These are phyloP conservation scores for Lathyrus tuberosus DNA, from an alignment of 306 rosid genomes.

Conservation along the genomic window DNA sequence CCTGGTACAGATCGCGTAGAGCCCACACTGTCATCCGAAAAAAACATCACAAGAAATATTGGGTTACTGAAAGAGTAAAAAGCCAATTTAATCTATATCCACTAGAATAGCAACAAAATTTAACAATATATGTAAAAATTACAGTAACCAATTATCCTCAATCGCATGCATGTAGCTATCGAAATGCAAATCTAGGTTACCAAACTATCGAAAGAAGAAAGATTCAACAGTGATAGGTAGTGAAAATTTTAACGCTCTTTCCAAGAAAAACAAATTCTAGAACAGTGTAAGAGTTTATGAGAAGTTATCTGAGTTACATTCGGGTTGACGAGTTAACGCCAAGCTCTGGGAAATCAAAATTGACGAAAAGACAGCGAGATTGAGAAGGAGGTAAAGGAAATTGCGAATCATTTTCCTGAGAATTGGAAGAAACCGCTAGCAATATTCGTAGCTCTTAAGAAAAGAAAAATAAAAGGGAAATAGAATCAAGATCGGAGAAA, in stretches of 20 bases:
- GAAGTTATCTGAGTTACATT: conserved; percentile 51
- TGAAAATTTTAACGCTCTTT: too few relatives aligned
- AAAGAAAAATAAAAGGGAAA: conserved; percentile 6
- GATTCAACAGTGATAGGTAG: neutral
- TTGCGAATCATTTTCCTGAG: conserved; percentile 44
- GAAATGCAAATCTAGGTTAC: conserved; percentile 7
- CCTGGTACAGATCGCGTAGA: conserved; percentile 65
- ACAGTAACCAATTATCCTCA: neutral
- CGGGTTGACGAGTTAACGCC: conserved; percentile 53
- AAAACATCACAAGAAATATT: conserved; percentile 7
- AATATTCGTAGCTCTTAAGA: neutral
- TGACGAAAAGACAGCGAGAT: conserved; percentile 47
- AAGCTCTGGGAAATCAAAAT: conserved; percentile 48
- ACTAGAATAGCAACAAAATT: neutral
- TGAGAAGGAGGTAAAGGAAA: conserved; percentile 34
- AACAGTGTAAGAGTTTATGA: conserved; percentile 6
- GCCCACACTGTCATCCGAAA: conserved; percentile 55
- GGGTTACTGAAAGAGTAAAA: conserved; percentile 25
- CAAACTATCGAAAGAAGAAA: neutral
- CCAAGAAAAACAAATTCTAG: too few relatives aligned
- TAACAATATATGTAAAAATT: neutral
- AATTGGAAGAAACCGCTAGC: neutral
- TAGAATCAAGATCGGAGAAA: conserved; percentile 35
- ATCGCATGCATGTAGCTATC: neutral
- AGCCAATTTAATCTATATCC: neutral